Base-by-base conservation (phyloP, 176 grass and related monocot genomes). In the Puccinellia tenuiflora region DNA sequence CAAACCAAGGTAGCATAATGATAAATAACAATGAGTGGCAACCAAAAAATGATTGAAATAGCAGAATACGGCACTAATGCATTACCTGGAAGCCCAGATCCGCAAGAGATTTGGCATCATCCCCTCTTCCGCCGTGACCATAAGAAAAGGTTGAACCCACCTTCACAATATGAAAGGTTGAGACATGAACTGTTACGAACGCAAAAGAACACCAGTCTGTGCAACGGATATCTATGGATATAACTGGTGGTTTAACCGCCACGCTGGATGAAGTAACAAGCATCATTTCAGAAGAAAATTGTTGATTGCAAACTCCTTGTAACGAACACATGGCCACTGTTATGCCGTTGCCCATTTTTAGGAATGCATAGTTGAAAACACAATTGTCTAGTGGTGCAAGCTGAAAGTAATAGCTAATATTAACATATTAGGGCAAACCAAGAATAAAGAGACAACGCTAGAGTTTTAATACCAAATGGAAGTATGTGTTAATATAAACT, bases 21-120 rank as follows among this genome's bases (percentile, higher is more conserved):
- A 85, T 45, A 45, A 85, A 35, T 76, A 22, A n/a, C 68, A 65
- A 16, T 42, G 18, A 46, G 10, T 40, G 18, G 10, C 22, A 22
- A 6, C 17, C 2, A 17, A 69, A 52, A 24, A 11, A 38, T 5
- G 33, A 11, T 11, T 11, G 5, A 2, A 64, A n/a, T 21, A 52
- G 73, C 28, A 79, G 2, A 39, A 17, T 37, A 39, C 28, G 14
- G 52, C 8, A 54, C 17, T 75, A 18, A 2, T 14, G 31, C 45
- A 20, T 53, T 65, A 93, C 96, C 96, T 98, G 96, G 88, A 98
- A 98, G 11, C 93, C 84, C 2, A 98, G 92, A 31, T 95, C 90
- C 10, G 79, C 88, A 29, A 98, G 96, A 15, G 92, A 91, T 78
- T 95, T 98, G 28, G 81, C 83, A 81, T 98, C 96, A 81, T 98